Evolutionary conservation across 2,329 filamentous ascomycete genomes (phyloP).

Genomic region (Aaosphaeria pasadenensis): DNA sequence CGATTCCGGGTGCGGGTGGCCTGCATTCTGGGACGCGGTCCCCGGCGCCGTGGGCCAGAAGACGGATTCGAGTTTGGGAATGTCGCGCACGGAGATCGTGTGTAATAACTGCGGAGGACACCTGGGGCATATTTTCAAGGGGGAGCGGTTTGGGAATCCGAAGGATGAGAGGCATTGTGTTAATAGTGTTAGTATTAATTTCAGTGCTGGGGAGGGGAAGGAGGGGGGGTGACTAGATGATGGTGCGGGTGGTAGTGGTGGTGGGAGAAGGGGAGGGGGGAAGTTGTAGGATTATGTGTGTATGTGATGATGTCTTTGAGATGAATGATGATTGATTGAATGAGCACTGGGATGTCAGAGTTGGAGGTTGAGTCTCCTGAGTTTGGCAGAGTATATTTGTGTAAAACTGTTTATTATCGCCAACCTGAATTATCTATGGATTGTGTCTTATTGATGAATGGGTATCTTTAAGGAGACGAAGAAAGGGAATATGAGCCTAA

Average conservation of each 20-base stretch:
- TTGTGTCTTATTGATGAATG: too few species aligned
- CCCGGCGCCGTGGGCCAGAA: slow-evolving; percentile 85
- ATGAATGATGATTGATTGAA: neutral
- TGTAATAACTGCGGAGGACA: slow-evolving; percentile 94
- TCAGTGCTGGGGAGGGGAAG: slow-evolving; percentile 64
- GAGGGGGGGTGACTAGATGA: slow-evolving; percentile 13
- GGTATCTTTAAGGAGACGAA: too few species aligned
- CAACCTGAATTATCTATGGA: too few species aligned
- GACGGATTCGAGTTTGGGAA: slow-evolving; percentile 73
- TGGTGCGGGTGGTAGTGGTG: neutral
- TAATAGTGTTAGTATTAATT: slow-evolving; percentile 87
- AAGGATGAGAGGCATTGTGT: slow-evolving; percentile 98
- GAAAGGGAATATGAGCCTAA: neutral
- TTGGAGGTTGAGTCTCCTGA: too few species aligned
- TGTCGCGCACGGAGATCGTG: slow-evolving; percentile 87
- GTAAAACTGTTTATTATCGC: too few species aligned
- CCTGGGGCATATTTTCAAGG: slow-evolving; percentile 88
- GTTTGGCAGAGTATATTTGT: too few species aligned
- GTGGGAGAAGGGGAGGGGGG: neutral
- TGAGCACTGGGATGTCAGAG: neutral
- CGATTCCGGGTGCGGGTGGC: slow-evolving; percentile 95
- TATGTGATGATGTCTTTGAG: slow-evolving; percentile 1
- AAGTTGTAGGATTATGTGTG: slow-evolving; percentile 6
- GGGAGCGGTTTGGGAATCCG: slow-evolving; percentile 77
- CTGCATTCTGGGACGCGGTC: slow-evolving; percentile 93